These are phyloP conservation scores for Nicotiana otophora DNA, from an alignment of 257 asterid genomes.

Conservation along the genomic window DNA sequence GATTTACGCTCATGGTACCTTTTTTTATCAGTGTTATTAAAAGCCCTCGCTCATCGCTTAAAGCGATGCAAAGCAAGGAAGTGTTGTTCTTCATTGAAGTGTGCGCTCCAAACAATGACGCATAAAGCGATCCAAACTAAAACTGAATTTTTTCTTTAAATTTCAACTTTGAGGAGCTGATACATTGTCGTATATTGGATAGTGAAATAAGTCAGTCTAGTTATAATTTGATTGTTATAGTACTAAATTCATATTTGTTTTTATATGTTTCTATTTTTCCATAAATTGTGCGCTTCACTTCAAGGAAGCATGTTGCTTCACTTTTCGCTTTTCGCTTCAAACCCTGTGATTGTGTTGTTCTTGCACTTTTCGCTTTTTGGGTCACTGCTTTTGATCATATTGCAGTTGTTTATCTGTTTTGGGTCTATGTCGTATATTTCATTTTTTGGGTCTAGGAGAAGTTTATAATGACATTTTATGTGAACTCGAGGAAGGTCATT, in stretches of 20 bases:
- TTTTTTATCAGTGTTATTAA: not conserved
- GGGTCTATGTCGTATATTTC: not conserved
- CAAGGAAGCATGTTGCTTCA: not conserved
- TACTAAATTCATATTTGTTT: not conserved
- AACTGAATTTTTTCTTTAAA: not conserved
- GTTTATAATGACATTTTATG: not conserved
- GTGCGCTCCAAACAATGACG: not conserved
- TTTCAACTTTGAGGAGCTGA: not conserved
- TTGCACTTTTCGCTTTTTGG: not conserved
- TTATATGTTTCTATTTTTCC: not conserved
- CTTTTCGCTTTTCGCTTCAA: not conserved
- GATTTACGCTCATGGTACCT: not conserved
- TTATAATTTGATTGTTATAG: no score
- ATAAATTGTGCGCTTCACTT: not conserved
- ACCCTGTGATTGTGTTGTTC: not conserved
- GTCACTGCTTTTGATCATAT: not conserved
- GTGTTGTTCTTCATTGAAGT: not conserved
- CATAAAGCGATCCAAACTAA: not conserved
- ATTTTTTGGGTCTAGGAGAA: not conserved
- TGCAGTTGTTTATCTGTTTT: not conserved
- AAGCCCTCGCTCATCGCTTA: not conserved
- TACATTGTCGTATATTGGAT: not conserved
- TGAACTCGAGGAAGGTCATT: not conserved
- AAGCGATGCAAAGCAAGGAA: no score
- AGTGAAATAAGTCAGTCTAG: not conserved